phyloP scores from a whole-genome alignment of 2,329 filamentous ascomycete species.

The Hypomyces rosellus region DNA sequence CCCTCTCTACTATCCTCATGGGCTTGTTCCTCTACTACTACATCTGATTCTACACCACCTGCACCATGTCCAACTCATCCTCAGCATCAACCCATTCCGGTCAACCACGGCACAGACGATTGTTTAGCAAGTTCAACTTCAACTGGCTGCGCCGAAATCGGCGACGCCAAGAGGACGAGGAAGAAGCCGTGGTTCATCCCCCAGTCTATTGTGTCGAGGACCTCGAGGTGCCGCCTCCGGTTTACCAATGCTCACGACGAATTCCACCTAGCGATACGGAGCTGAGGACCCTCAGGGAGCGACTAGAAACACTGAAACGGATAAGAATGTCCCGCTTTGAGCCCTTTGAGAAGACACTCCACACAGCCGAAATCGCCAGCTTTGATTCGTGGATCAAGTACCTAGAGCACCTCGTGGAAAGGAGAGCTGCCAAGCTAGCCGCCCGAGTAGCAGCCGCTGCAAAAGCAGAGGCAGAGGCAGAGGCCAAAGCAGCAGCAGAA shows the following conservation, averaged over 20 bases:
- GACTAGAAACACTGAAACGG: slow-evolving; percentile 1
- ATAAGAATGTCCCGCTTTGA: not conserved
- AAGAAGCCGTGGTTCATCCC: not conserved
- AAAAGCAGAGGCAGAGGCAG: not conserved
- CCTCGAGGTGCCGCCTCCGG: slow-evolving; percentile 10
- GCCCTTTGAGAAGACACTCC: slow-evolving; percentile 5
- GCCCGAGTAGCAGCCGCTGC: not conserved
- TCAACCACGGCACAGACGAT: no score
- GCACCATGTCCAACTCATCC: no score
- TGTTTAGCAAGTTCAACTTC: not conserved
- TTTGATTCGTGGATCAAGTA: slow-evolving; percentile 12
- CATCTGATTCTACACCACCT: no score
- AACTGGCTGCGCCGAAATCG: not conserved
- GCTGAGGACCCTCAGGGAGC: not conserved
- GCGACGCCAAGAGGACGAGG: not conserved
- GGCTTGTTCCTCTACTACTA: no score
- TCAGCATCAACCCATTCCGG: no score
- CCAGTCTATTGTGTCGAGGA: slow-evolving; percentile 12
- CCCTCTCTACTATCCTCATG: no score
- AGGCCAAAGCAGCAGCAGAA: no score
- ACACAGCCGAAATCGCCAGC: slow-evolving; percentile 8
- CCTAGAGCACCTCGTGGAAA: slow-evolving; percentile 5
- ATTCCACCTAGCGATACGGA: not conserved
- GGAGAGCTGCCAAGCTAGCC: not conserved
- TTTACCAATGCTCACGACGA: slow-evolving; percentile 4